These are phyloP conservation scores for Hericium alpestre DNA, from an alignment of 768 basidiomycete species.

Conservation along the genomic window DNA sequence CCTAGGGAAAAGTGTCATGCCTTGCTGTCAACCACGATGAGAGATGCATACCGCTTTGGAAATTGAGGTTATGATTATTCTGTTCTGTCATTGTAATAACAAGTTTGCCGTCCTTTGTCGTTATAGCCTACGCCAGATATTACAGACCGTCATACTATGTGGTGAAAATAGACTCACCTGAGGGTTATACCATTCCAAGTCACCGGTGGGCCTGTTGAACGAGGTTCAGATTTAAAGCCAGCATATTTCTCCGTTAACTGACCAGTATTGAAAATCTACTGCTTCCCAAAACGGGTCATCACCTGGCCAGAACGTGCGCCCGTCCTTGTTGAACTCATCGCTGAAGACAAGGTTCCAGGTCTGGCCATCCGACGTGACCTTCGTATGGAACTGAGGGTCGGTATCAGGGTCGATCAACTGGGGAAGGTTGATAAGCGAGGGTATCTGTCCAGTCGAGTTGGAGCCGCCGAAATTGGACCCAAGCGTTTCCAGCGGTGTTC, in stretches of 20 bases:
- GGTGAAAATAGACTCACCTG: slow-evolving; percentile 28
- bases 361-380: slow-evolving; percentile 66
- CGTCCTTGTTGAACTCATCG: slow-evolving; percentile 73
- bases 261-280: slow-evolving; percentile 78
- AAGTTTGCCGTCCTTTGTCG: slow-evolving; percentile 67
- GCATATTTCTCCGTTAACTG: slow-evolving; percentile 3
- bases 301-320: slow-evolving; percentile 64
- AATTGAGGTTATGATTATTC: slow-evolving; percentile 71
- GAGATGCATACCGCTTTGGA: slow-evolving; percentile 51
- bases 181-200: slow-evolving; percentile 81
- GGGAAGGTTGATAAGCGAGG: slow-evolving; percentile 57
- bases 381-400: slow-evolving; percentile 41
- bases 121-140: slow-evolving; percentile 37
- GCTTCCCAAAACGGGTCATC: slow-evolving; percentile 87
- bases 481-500: slow-evolving; percentile 14
- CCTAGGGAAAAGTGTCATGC: not conserved
- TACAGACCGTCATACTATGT: not conserved
- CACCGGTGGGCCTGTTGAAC: slow-evolving; percentile 44
- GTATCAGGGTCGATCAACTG: slow-evolving; percentile 71
- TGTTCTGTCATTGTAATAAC: slow-evolving; percentile 71
- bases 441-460: slow-evolving; percentile 83
- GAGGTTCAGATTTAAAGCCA: not conserved
- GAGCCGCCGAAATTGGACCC: slow-evolving; percentile 85
- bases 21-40: not conserved
- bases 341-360: slow-evolving; percentile 79